Conservation (phyloP, 345 rosid genomes). For the Microthlaspi erraticum region DNA sequence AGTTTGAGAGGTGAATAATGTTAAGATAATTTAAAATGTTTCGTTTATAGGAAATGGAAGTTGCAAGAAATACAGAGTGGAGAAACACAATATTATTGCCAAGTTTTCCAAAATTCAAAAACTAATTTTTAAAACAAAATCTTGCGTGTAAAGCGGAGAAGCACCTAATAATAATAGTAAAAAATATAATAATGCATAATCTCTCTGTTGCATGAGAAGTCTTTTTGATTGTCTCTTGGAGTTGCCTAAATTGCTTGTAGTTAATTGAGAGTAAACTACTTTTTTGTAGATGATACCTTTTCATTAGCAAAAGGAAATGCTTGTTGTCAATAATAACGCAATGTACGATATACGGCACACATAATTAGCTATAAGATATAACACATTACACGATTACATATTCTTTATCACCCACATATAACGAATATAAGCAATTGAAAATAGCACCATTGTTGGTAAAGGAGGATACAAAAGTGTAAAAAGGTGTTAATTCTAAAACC, state of each 20-base stretch:
- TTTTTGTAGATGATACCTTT: background rate
- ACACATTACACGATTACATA: slow-evolving; percentile 13
- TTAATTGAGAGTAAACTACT: background rate
- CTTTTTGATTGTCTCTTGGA: slow-evolving; percentile 31
- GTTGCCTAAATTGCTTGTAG: slow-evolving; percentile 16
- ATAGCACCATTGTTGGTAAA: slow-evolving; percentile 51
- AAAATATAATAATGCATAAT: background rate
- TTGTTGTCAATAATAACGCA: slow-evolving; percentile 32
- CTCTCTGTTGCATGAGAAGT: slow-evolving; percentile 17
- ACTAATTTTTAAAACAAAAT: too few species aligned
- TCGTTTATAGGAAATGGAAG: too few species aligned
- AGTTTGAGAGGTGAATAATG: too few species aligned
- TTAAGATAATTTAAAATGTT: too few species aligned
- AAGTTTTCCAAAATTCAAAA: too few species aligned
- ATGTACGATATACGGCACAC: slow-evolving; percentile 30
- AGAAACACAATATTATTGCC: too few species aligned
- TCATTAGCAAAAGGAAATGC: slow-evolving; percentile 1
- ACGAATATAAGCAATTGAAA: slow-evolving; percentile 28
- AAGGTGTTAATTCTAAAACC: slow-evolving; percentile 47
- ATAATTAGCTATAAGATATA: slow-evolving; percentile 15
- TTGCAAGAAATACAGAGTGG: too few species aligned
- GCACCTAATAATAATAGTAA: too few species aligned
- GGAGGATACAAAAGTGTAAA: slow-evolving; percentile 50
- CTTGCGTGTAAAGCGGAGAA: too few species aligned
- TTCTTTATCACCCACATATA: background rate